A percentile compares a stretch with the other conserved stretches of the same genome.
Conservation (phyloP, 1,284 basidiomycete genomes). For the Austroboletus novae-zelandiae region DNA sequence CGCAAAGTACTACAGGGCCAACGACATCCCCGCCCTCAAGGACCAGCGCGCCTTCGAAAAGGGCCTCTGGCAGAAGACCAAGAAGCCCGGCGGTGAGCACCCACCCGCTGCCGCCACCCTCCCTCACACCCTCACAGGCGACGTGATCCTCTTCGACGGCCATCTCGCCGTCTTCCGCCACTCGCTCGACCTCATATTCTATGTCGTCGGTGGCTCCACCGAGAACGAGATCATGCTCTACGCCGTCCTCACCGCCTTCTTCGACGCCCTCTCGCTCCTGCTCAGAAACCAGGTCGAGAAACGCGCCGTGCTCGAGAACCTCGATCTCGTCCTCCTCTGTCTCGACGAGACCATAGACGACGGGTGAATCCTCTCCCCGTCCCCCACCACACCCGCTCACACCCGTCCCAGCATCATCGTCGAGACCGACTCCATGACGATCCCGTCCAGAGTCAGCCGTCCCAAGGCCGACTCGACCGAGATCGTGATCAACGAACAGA, state of each 20-base stretch:
- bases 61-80: slow-evolving; percentile 92
- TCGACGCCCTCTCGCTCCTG: slow-evolving; percentile 84
- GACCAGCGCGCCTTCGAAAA: slow-evolving; percentile 97
- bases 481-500: slow-evolving; percentile 99
- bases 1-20: slow-evolving; percentile 91
- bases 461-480: slow-evolving; percentile 93
- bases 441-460: slow-evolving; percentile 92
- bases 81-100: slow-evolving; percentile 80
- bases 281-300: slow-evolving; percentile 95
- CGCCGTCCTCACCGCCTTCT: slow-evolving; percentile 78
- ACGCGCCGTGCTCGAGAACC: slow-evolving; percentile 89
- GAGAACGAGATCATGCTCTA: slow-evolving; percentile 99
- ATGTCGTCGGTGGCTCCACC: slow-evolving; percentile 84
- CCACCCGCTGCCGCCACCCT: background rate
- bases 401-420: slow-evolving; percentile 78
- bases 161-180: slow-evolving; percentile 94
- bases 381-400: slow-evolving; percentile 6
- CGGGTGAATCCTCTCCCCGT: slow-evolving; percentile 54
- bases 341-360: slow-evolving; percentile 98
- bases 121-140: slow-evolving; percentile 51
- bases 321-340: slow-evolving; percentile 91
- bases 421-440: slow-evolving; percentile 93
- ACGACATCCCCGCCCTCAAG: slow-evolving; percentile 65
- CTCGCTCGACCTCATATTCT: slow-evolving; percentile 93
- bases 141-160: slow-evolving; percentile 91